These are phyloP conservation scores for Scedosporium aurantiacum DNA, from an alignment of 2,329 filamentous ascomycete species.

Conservation along the genomic window DNA sequence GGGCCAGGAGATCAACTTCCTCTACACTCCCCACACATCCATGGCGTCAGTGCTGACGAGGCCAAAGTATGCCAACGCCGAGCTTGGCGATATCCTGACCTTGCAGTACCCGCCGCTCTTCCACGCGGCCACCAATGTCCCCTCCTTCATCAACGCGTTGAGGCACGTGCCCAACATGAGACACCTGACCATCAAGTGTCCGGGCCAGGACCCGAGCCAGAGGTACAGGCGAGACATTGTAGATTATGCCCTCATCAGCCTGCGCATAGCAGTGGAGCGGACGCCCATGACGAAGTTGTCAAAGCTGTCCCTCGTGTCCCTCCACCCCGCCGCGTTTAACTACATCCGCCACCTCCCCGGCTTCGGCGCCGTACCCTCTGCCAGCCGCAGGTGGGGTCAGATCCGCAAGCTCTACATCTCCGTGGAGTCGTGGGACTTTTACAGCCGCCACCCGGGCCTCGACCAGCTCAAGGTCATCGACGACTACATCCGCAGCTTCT, in stretches of 20 bases:
- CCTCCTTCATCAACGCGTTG: conserved; percentile 70
- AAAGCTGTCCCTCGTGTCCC: conserved; percentile 59
- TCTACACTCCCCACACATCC: conserved; percentile 68
- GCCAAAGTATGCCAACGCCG: conserved; percentile 69
- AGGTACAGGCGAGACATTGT: conserved; percentile 67
- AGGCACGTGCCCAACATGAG: conserved; percentile 56
- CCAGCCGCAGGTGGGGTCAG: conserved; percentile 63
- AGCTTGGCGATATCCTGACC: conserved; percentile 70
- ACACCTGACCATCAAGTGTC: conserved; percentile 67
- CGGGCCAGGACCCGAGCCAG: conserved; percentile 56
- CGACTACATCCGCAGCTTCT: conserved; percentile 65
- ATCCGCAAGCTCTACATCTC: conserved; percentile 63
- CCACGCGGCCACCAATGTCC: conserved; percentile 79
- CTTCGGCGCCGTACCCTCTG: conserved; percentile 63
- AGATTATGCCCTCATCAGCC: conserved; percentile 79
- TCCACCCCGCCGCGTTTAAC: conserved; percentile 65
- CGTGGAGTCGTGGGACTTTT: conserved; percentile 60
- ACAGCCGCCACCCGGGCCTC: conserved; percentile 44
- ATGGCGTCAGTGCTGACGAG: conserved; percentile 49
- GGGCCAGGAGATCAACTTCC: conserved; percentile 67
- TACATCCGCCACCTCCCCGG: conserved; percentile 67
- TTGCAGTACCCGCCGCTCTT: conserved; percentile 83
- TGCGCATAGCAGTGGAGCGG: conserved; percentile 73
- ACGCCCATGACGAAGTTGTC: conserved; percentile 53
- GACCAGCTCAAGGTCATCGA: conserved; percentile 72